Evolutionary conservation across 495 filamentous ascomycete species (phyloP), one percentile per base, ranked within the genome.

Genomic region (Penicillium goetzii): DNA sequence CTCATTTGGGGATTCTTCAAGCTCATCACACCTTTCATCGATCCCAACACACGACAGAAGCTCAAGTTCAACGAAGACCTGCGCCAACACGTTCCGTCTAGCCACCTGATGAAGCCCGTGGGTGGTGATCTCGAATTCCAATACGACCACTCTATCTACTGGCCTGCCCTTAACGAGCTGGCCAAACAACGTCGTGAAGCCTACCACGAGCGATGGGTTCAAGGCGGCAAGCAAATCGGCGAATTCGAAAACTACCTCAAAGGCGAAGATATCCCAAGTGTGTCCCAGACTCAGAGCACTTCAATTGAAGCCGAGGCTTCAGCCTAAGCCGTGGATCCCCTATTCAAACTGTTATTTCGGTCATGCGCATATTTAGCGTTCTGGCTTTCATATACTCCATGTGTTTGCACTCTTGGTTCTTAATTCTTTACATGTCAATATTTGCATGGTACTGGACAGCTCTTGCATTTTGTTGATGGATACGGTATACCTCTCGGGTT

Each of bases 21-120:
- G 77, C 76, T 97, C 61, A 93, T 99, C 77, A 91, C 86, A 21
- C 93, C 94, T 30, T 98, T 98, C 75, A 97, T 99, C 73, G 95
- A 99, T 77, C 95, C 95, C 10, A 63, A 89, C 62, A 99, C 95
- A 17, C 86, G 88, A 17, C 85, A 95, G 65, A 99, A 99, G 81
- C 85, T 99, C 70, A 92, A 91, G 72, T 98, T 97, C 82, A 96
- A 97, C 77, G 90, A 96, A 68, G 89, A 96, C 68, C 83, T 95
- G 76, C 78, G 81, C 62, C 77, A 89, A 51, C 88, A 91, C 68
- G 89, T 98, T 12, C 93, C 92, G 7, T 70, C 86, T 8, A 78
- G 84, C 66, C 92, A 97, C 59, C 84, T 99, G 41, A 87, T 92
- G 86, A 86, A 84, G 62, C 65, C 69, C 12, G 77, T 77, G 65